Evolutionary conservation across 2,329 filamentous ascomycete species (phyloP).

Genomic region (Aspergillus glaucus): DNA sequence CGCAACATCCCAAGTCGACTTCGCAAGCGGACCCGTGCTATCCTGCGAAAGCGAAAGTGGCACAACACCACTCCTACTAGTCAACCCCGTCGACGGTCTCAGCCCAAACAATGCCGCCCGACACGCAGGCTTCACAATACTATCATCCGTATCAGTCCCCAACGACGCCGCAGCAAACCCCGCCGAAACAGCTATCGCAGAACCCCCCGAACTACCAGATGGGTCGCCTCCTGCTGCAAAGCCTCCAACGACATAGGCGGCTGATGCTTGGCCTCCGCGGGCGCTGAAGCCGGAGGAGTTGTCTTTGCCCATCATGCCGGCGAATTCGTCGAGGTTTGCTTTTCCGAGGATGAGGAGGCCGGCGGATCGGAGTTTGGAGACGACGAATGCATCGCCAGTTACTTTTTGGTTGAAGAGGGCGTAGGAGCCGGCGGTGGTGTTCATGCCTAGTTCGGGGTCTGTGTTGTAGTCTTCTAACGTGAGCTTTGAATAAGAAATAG

Average conservation of each 20-base stretch:
- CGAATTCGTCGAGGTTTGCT: conserved; percentile 58
- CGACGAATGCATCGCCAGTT: conserved; percentile 43
- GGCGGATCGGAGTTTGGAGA: conserved; percentile 44
- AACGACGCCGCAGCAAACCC: conserved; percentile 54
- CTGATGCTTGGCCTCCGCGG: conserved; percentile 57
- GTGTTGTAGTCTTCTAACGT: too few species aligned
- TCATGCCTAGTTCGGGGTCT: conserved; percentile 33
- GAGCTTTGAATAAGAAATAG: too few species aligned
- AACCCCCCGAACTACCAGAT: conserved; percentile 47
- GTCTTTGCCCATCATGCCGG: conserved; percentile 53
- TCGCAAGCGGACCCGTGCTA: conserved; percentile 49
- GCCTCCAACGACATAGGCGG: conserved; percentile 61
- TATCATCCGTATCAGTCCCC: conserved; percentile 59
- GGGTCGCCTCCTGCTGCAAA: conserved; percentile 23
- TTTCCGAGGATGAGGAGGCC: conserved; percentile 57
- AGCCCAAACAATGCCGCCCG: conserved; percentile 57
- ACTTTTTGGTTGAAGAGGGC: conserved; percentile 43
- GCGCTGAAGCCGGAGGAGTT: conserved; percentile 45
- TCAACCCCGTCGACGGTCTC: conserved; percentile 50
- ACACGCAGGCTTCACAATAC: conserved; percentile 55
- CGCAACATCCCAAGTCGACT: conserved; percentile 30
- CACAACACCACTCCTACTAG: conserved; percentile 48
- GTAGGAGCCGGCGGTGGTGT: conserved; percentile 52
- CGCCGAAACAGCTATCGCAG: conserved; percentile 53
- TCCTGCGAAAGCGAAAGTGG: conserved; percentile 55